Base-by-base conservation (phyloP, 805 yeast species). In the Ogataea chonburiensis region DNA sequence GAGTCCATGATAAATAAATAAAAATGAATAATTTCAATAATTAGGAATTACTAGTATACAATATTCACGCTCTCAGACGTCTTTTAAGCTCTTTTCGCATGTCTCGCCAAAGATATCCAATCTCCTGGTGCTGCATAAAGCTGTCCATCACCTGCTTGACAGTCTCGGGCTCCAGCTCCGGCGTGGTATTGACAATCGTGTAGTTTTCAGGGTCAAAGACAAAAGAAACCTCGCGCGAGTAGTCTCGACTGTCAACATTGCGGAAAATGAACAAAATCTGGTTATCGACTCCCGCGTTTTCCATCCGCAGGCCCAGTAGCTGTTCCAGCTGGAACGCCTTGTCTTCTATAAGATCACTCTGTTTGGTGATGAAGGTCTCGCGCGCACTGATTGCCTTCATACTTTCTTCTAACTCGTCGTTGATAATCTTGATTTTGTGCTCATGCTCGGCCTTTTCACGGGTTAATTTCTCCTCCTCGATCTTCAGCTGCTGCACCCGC, bases 171-270 rank as follows among this genome's bases (percentile, higher is more conserved):
- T 46, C 41, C 31, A 73, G 40, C 13, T 29, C 33, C 1, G 78
- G 77, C 5, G 38, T 33, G 1, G 71, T 56, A 5, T 60, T 50
- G 3, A 55, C 56, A 4, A 72, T 53, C 18, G 47, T 44, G 42
- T 61, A 65, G 3, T 42, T 46, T 11, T 62, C 65, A 1, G 76
- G 66, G 30, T 64, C 61, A 19, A 75, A 45, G 21, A 65, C 68
- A 31, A 72, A 61, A 40, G 64, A 61, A n/a, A 66, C 73, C 37
- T 69, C 69, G 26, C 61, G 60, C 25, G 66, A 64, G 26, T 61
- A 60, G 45, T 73, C 63, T 28, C 64, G 59, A 4, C 73, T 62
- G 37, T 74, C 79, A 7, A 75, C 59, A 41, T 75, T 71, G 17
- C 50, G 58, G 46, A 75, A 75, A 1, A 58, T 52, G 40, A 75